Evolutionary conservation across 2,329 filamentous ascomycete genomes (phyloP).

Genomic region (Diaporthe batatas): DNA sequence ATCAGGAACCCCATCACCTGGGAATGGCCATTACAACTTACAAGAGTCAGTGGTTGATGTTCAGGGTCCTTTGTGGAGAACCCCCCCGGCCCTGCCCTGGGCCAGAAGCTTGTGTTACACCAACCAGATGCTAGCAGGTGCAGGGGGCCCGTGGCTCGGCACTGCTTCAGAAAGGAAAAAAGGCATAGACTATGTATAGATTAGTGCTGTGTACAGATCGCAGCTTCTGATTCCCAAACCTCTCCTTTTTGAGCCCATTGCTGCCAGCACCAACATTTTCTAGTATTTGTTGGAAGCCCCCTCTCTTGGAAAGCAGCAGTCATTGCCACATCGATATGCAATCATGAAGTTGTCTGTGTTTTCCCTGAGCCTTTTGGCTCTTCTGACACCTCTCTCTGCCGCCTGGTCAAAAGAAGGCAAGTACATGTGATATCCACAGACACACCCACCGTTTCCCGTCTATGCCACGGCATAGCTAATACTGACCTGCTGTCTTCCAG

Average conservation of each 20-base stretch:
- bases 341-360: slow-evolving; percentile 80
- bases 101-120: slow-evolving; percentile 18
- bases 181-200: neutral
- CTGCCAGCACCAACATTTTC: slow-evolving; percentile 11
- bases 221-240: slow-evolving; percentile 2
- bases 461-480: slow-evolving; percentile 22
- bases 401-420: slow-evolving; percentile 91
- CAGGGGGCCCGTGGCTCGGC: slow-evolving; percentile 20
- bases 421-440: slow-evolving; percentile 45
- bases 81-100: slow-evolving; percentile 10
- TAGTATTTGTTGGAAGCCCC: slow-evolving; percentile 14
- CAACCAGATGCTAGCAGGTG: slow-evolving; percentile 7
- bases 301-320: neutral
- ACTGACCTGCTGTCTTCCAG: slow-evolving; percentile 58
- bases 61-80: slow-evolving; percentile 31
- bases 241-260: slow-evolving; percentile 10
- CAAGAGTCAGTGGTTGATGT: neutral
- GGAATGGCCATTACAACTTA: too few species aligned
- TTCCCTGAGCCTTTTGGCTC: slow-evolving; percentile 76
- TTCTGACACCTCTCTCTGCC: slow-evolving; percentile 74
- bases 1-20: neutral
- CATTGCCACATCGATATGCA: slow-evolving; percentile 53
- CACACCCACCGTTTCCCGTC: slow-evolving; percentile 30
- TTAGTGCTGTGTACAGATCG: slow-evolving; percentile 25
- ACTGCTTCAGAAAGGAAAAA: slow-evolving; percentile 33